Evolutionary conservation across 768 basidiomycete species (phyloP).

Genomic region (Lactarius deliciosus): DNA sequence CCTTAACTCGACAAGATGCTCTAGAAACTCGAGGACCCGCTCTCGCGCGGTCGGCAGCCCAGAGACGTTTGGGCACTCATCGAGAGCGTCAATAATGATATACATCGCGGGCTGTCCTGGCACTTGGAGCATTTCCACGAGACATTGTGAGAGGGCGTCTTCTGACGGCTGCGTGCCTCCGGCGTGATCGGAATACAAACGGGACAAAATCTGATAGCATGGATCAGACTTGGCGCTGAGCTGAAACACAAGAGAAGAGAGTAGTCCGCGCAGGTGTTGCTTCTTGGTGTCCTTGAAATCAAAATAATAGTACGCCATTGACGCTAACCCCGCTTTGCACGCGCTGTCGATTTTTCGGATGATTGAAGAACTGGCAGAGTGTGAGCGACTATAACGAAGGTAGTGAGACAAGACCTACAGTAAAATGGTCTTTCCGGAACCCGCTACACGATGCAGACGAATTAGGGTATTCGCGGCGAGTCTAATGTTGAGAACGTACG

Average conservation of each 20-base stretch:
- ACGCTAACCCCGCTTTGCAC: neutral
- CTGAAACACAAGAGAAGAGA: constrained; percentile 8
- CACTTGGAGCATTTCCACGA: too few species aligned
- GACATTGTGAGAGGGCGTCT: too few species aligned
- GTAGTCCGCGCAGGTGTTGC: neutral
- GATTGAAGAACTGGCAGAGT: neutral
- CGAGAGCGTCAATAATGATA: neutral
- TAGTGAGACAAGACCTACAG: neutral
- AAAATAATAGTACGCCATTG: constrained; percentile 11
- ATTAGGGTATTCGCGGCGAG: neutral
- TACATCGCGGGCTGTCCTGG: too few species aligned
- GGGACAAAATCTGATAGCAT: neutral
- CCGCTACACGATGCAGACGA: too few species aligned
- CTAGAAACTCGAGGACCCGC: too few species aligned
- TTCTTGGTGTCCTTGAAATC: constrained; percentile 13
- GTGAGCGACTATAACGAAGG: neutral
- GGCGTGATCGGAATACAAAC: constrained; percentile 4
- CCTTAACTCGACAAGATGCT: too few species aligned
- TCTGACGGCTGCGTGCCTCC: neutral
- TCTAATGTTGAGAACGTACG: neutral
- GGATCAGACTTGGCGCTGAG: neutral
- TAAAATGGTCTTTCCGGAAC: constrained; percentile 12
- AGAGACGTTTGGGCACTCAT: too few species aligned
- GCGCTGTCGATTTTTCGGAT: neutral
- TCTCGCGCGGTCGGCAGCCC: too few species aligned